Conservation (phyloP, 2,329 filamentous ascomycete species). For the Aciculosporium take region DNA sequence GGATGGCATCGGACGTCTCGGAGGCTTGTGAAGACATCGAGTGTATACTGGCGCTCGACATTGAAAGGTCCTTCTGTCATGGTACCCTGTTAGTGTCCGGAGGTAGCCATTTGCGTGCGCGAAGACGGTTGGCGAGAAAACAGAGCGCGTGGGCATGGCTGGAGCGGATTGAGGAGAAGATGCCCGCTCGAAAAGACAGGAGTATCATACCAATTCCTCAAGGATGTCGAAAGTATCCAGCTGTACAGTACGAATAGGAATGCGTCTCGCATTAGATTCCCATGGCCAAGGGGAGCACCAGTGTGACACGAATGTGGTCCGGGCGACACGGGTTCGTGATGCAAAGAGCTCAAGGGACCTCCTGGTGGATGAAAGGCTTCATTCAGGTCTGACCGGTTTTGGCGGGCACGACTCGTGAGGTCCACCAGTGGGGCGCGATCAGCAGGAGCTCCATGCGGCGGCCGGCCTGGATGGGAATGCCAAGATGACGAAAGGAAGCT, state of each 20-base stretch:
- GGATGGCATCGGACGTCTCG: constrained; percentile 15
- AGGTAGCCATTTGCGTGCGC: background rate
- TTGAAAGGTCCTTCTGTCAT: constrained; percentile 6
- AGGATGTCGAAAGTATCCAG: background rate
- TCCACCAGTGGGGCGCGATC: background rate
- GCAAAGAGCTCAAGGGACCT: background rate
- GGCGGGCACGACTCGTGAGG: background rate
- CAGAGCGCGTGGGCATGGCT: background rate
- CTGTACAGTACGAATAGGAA: background rate
- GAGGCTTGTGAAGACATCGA: constrained; percentile 21
- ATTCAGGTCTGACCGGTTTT: background rate
- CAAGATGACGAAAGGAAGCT: background rate
- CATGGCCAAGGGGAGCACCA: background rate
- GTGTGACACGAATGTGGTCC: background rate
- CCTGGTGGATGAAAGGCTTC: background rate
- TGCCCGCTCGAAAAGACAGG: background rate
- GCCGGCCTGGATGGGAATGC: background rate
- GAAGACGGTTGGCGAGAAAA: background rate
- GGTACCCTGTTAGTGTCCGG: background rate
- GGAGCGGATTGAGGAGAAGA: background rate
- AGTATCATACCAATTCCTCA: background rate
- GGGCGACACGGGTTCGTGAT: background rate
- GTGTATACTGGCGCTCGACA: constrained; percentile 11
- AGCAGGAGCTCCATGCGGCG: background rate
- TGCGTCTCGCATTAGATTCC: background rate